These are phyloP conservation scores for Rhizopus stolonifer DNA, from an alignment of 371 early-diverging fungal genomes.

Conservation along the genomic window DNA sequence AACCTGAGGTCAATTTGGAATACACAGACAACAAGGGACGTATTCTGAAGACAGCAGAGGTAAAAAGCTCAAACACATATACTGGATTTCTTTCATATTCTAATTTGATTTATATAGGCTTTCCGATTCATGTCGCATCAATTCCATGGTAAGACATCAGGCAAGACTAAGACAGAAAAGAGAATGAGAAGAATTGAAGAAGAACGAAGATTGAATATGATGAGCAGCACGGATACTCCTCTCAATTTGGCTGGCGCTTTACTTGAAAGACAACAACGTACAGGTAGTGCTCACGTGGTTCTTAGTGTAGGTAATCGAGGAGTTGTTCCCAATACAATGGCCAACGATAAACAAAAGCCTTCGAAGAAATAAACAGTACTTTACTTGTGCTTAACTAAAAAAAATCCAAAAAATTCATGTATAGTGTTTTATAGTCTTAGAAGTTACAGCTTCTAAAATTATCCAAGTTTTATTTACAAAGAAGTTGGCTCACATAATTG, in stretches of 20 bases:
- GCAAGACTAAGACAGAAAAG: conserved; percentile 95
- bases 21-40: conserved; percentile 89
- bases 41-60: conserved; percentile 80
- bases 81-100: too few relatives aligned
- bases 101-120: conserved; percentile 50
- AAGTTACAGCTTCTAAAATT: too few relatives aligned
- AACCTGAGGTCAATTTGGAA: conserved; percentile 87
- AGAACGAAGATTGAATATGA: conserved; percentile 73
- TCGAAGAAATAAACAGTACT: neutral
- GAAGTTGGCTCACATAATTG: too few relatives aligned
- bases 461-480: too few relatives aligned
- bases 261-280: conserved; percentile 69
- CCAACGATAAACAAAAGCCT: conserved; percentile 2
- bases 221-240: conserved; percentile 80
- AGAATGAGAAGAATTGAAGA: conserved; percentile 78
- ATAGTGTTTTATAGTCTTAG: too few relatives aligned
- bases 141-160: conserved; percentile 93
- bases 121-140: conserved; percentile 90
- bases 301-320: conserved; percentile 79
- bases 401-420: too few relatives aligned
- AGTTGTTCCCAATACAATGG: conserved; percentile 35
- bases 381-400: too few relatives aligned
- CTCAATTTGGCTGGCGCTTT: conserved; percentile 75
- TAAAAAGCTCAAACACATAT: too few relatives aligned
- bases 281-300: conserved; percentile 80